Percentiles rank a stretch among this genome's conserved stretches.
Evolutionary conservation across 164 flowering plant genomes (phyloP).

Genomic region (Aristolochia fimbriata): DNA sequence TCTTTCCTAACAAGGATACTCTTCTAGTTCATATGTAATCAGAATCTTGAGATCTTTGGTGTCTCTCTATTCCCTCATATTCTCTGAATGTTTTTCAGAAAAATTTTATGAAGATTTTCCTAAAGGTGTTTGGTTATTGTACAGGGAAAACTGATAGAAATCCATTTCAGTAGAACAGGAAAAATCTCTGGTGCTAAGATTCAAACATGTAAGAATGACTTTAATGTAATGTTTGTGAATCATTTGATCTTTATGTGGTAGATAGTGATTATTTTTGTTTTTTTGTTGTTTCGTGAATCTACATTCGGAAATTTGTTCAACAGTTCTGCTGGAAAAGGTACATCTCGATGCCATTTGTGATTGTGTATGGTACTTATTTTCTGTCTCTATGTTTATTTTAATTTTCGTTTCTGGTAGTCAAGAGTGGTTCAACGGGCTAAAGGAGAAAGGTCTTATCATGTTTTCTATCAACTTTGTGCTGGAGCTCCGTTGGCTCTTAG

Average conservation of each 20-base stretch:
- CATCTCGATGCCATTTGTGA: neutral
- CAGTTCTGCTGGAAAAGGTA: conserved; percentile 93
- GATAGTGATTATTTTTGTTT: conserved; percentile 9
- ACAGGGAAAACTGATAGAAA: conserved; percentile 89
- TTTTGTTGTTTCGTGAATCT: conserved; percentile 1
- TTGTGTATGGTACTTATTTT: conserved; percentile 1
- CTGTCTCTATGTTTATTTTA: conserved; percentile 9
- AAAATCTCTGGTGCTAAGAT: conserved; percentile 75
- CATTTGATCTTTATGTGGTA: neutral
- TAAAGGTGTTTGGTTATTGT: neutral
- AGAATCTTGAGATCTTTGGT: neutral
- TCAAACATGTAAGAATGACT: conserved; percentile 68
- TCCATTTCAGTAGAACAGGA: conserved; percentile 60
- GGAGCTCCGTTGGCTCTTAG: conserved; percentile 73
- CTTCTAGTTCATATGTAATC: neutral
- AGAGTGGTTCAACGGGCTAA: conserved; percentile 74
- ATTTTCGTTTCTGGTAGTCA: conserved; percentile 45
- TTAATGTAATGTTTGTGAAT: neutral
- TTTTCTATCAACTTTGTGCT: conserved; percentile 95
- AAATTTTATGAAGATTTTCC: neutral
- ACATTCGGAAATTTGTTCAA: conserved; percentile 2
- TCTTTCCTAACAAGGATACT: neutral
- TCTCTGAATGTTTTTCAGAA: neutral
- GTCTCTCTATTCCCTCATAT: neutral
- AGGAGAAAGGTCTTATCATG: conserved; percentile 90